Conservation (phyloP, 345 rosid species). For the Limnanthes douglasii region DNA sequence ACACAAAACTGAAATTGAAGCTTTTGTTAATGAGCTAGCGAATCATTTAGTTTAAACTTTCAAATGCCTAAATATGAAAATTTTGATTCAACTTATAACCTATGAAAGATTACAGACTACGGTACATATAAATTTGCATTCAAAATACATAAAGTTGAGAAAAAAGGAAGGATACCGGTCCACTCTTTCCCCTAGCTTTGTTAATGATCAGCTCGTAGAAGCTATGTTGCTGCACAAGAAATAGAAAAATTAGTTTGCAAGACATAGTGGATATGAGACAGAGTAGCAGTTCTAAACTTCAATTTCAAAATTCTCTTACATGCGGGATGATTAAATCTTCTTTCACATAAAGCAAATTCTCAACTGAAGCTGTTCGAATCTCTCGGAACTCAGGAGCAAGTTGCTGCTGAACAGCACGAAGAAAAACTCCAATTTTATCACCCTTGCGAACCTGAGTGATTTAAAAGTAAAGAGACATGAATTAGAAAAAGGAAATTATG, state of each 20-base stretch:
- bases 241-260: neutral
- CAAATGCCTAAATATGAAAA: too few species aligned
- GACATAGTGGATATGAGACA: neutral
- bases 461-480: neutral
- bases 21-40: too few species aligned
- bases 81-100: too few species aligned
- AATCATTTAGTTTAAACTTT: too few species aligned
- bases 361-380: slow-evolving; percentile 84
- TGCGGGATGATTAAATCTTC: slow-evolving; percentile 98
- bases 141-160: neutral
- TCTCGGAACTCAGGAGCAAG: slow-evolving; percentile 99
- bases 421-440: slow-evolving; percentile 79
- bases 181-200: slow-evolving; percentile 99
- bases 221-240: slow-evolving; percentile 84
- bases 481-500: neutral
- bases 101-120: too few species aligned
- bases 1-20: too few species aligned
- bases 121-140: too few species aligned
- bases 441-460: slow-evolving; percentile 65
- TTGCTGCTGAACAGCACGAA: slow-evolving; percentile 87
- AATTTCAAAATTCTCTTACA: slow-evolving; percentile 29
- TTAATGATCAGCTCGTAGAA: slow-evolving; percentile 91
- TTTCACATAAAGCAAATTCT: slow-evolving; percentile 90
- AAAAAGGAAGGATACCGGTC: slow-evolving; percentile 47
- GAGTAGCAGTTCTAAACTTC: neutral